Evolutionary conservation across 2,329 filamentous ascomycete genomes (phyloP), one percentile per base, ranked within the genome.

Genomic region (Orbilia blumenaviensis): DNA sequence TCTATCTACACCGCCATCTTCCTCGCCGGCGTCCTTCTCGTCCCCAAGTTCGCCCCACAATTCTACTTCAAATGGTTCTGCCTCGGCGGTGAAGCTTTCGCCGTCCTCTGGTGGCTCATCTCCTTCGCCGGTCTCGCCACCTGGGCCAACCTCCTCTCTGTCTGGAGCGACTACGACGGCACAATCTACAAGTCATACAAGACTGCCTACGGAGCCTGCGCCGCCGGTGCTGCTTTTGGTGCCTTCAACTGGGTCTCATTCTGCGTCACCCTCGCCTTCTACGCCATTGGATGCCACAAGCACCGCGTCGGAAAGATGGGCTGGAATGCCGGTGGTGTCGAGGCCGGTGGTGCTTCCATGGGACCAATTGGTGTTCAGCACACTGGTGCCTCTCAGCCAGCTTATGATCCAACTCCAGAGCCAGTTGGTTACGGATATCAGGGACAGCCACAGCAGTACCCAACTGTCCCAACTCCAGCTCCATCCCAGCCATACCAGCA

Each of bases 51-150:
- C 61, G 66, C 67, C 36, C 66, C 73, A 42, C 61, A 71, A 41
- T 63, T 62, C 36, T 77, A 77, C 66, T 77, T 72, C 62, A 77
- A 77, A 61, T 77, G 73, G 73, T 72, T 77, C 73, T 61, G 52
- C 27, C 66, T 77, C 50, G 73, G 66, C 12, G 73, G 32, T 66
- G 73, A 77, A 42, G 46, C 46, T 41, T 77, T 77, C 66, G 61
- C 66, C 38, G 73, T 77, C 27, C 61, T 77, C 61, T 77, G 66
- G 66, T 77, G 73, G 73, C 73, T 77, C 54, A 54, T 52, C 66
- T 56, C 73, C 23, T 77, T 71, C 66, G 60, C 73, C 42, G 66
- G 73, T 58, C 73, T 77, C 12, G 73, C 73, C 4, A 46, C 60
- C 48, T 77, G 66, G 73, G 66, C 73, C 29, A 44, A 12, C 41